These are phyloP conservation scores for Bimuria novae-zelandiae DNA, from an alignment of 2,329 filamentous ascomycete genomes.

Conservation along the genomic window DNA sequence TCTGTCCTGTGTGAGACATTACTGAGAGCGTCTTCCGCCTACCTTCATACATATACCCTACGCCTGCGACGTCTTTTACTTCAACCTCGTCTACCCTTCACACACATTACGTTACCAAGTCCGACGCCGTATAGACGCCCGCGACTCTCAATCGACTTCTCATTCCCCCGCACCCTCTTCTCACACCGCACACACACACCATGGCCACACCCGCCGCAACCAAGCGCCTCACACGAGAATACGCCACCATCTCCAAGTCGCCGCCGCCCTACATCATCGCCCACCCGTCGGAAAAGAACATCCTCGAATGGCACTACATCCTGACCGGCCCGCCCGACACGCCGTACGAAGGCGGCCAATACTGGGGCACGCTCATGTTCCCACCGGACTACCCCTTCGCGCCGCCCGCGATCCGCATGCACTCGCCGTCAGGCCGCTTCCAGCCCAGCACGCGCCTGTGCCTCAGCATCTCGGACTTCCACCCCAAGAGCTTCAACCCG, in stretches of 20 bases:
- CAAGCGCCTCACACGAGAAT: slow-evolving; percentile 63
- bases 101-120: background rate
- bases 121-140: background rate
- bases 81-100: no score
- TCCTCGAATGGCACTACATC: slow-evolving; percentile 95
- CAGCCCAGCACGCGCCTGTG: slow-evolving; percentile 90
- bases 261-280: slow-evolving; percentile 88
- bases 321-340: slow-evolving; percentile 93
- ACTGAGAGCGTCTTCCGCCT: no score
- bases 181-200: slow-evolving; percentile 2
- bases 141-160: background rate
- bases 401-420: slow-evolving; percentile 97
- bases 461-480: slow-evolving; percentile 95
- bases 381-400: slow-evolving; percentile 97
- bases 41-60: no score
- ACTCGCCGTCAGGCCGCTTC: slow-evolving; percentile 94
- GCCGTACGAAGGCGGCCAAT: slow-evolving; percentile 92
- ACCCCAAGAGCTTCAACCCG: slow-evolving; percentile 96
- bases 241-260: slow-evolving; percentile 69
- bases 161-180: background rate
- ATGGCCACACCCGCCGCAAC: slow-evolving; percentile 49
- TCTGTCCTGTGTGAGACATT: no score
- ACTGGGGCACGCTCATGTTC: slow-evolving; percentile 97
- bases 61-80: no score
- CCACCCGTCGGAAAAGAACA: slow-evolving; percentile 88